These are phyloP conservation scores for Eragrostis nindensis DNA, from an alignment of 176 grass and related monocot genomes.

Conservation along the genomic window DNA sequence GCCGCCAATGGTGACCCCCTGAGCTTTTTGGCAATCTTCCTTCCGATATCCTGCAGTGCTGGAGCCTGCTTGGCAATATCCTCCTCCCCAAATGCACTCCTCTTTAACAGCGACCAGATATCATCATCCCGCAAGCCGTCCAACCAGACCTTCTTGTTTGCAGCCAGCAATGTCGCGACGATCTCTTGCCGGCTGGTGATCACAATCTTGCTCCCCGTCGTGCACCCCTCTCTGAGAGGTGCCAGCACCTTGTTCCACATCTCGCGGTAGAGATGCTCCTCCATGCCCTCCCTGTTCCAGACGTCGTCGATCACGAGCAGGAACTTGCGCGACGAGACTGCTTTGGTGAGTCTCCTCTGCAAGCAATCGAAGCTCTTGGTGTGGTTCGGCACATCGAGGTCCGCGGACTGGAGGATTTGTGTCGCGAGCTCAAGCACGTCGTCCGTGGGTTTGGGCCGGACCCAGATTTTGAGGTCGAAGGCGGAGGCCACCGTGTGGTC, in stretches of 20 bases:
- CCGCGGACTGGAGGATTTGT: conserved; percentile 24
- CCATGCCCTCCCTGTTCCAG: conserved; percentile 30
- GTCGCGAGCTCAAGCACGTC: conserved; percentile 28
- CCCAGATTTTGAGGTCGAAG: conserved; percentile 43
- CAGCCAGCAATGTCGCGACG: background rate
- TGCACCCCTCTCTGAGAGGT: conserved; percentile 6
- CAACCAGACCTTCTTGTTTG: conserved; percentile 9
- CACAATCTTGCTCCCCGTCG: conserved; percentile 40
- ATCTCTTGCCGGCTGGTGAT: conserved; percentile 35
- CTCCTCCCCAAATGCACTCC: conserved; percentile 6
- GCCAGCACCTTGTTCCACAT: conserved; percentile 38
- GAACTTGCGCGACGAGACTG: conserved; percentile 16
- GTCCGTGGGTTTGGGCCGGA: background rate
- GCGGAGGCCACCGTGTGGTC: background rate
- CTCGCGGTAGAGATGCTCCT: background rate
- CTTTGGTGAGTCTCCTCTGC: background rate
- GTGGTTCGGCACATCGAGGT: background rate
- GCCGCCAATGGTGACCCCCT: conserved; percentile 37
- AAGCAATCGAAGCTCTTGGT: conserved; percentile 23
- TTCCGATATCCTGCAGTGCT: background rate
- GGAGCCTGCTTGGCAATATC: background rate
- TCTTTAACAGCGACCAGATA: conserved; percentile 45
- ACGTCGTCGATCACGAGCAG: conserved; percentile 51
- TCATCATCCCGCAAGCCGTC: background rate
- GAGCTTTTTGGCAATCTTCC: conserved; percentile 25